phyloP scores from a whole-genome alignment of 371 early-diverging fungal genomes.

The Capillidium rhysosporum region DNA sequence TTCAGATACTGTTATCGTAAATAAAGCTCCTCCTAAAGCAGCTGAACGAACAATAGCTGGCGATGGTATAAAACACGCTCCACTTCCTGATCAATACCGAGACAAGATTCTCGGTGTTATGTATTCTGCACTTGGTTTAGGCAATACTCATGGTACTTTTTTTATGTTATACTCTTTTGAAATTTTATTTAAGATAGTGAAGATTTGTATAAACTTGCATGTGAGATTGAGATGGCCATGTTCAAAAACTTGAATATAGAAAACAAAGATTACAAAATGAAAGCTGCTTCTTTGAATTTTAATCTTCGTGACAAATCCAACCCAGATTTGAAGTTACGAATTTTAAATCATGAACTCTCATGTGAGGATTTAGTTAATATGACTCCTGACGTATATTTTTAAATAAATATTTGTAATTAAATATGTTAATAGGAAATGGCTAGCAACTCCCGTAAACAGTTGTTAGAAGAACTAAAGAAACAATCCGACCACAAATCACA shows the following conservation, averaged over 20 bases:
- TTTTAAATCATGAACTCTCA: conserved; percentile 45
- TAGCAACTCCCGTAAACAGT: conserved; percentile 54
- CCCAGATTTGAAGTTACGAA: conserved; percentile 47
- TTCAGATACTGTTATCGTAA: too few relatives aligned
- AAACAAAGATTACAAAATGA: conserved; percentile 41
- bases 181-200: conserved; percentile 19
- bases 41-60: conserved; percentile 29
- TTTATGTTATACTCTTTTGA: neutral
- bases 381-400: conserved; percentile 31
- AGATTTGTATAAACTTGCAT: conserved; percentile 32
- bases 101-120: conserved; percentile 71
- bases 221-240: conserved; percentile 41
- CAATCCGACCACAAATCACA: conserved; percentile 57
- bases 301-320: conserved; percentile 72
- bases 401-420: neutral
- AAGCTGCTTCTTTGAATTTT: conserved; percentile 57
- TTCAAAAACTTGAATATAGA: conserved; percentile 26
- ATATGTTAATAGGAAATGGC: conserved; percentile 51
- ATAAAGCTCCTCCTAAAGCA: neutral
- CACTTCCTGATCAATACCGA: conserved; percentile 47
- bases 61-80: conserved; percentile 32
- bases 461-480: conserved; percentile 44
- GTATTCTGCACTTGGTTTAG: conserved; percentile 56
- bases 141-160: conserved; percentile 37
- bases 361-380: conserved; percentile 49